Evolutionary conservation across 2,329 filamentous ascomycete genomes (phyloP).

Genomic region (Nannizzia gypsea): DNA sequence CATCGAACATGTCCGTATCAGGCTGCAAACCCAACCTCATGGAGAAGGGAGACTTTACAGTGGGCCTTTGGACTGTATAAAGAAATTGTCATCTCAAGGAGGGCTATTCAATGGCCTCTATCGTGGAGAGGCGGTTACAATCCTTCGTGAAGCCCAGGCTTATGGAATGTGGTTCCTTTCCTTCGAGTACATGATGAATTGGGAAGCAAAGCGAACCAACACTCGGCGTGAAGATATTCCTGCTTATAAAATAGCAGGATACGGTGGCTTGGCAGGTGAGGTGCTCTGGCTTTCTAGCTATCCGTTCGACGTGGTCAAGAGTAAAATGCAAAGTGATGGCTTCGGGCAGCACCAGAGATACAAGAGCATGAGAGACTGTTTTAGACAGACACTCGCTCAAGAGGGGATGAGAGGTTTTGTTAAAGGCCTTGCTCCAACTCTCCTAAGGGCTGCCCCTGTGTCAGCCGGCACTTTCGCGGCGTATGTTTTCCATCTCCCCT

Average conservation of each 20-base stretch:
- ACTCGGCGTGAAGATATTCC: constrained; percentile 66
- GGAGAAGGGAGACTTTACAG: constrained; percentile 63
- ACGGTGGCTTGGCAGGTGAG: constrained; percentile 88
- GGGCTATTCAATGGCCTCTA: constrained; percentile 66
- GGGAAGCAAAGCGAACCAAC: constrained; percentile 65
- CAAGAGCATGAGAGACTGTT: constrained; percentile 76
- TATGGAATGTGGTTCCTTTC: constrained; percentile 93
- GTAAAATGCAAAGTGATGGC: constrained; percentile 98
- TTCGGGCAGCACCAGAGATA: constrained; percentile 64
- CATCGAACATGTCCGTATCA: constrained; percentile 94
- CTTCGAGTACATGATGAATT: constrained; percentile 95
- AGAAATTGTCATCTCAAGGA: constrained; percentile 60
- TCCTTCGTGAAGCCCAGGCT: constrained; percentile 80
- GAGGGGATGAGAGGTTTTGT: constrained; percentile 82
- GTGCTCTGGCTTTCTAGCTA: constrained; percentile 88
- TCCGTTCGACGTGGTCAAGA: constrained; percentile 95
- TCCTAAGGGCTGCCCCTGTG: constrained; percentile 92
- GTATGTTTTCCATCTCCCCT: constrained; percentile 23
- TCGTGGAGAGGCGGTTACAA: constrained; percentile 74
- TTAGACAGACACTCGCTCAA: constrained; percentile 63
- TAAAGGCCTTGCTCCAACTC: constrained; percentile 82
- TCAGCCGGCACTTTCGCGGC: constrained; percentile 96
- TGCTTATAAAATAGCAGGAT: constrained; percentile 74
- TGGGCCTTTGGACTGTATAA: constrained; percentile 82
- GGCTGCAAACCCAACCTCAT: constrained; percentile 92